Base-by-base conservation (phyloP, 352 stramenopile species). In the Thalassiosira livingstoniorum region DNA sequence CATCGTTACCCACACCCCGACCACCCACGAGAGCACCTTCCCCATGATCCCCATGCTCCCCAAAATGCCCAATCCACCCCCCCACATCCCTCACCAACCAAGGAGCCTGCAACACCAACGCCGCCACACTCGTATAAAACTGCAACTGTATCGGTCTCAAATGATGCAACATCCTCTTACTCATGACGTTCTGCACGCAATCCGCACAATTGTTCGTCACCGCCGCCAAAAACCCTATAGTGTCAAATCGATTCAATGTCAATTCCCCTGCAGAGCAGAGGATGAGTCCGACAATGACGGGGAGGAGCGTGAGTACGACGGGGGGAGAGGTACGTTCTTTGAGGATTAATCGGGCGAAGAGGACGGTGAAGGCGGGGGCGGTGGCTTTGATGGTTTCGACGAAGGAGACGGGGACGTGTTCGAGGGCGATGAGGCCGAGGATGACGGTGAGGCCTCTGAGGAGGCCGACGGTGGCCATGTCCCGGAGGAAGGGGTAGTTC, bases 311-410 rank as follows among this genome's bases (percentile, higher is more conserved):
- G 51, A 92, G 69, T 64, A 96, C 96, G 21, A 97, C 94, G 66
- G 85, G 90, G 89, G 93, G 94, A 37, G 93, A 87, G 0, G 95
- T 97, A 25, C 89, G 89, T 82, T 97, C 92, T 35, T 93, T 88
- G 1, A 98, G 88, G 35, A 98, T 76, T 0, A 97, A 87, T 66
- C 95, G 95, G 34, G 93, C 94, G 67, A 97, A 78, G 32, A 97
- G 65, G 65, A 98, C 95, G 0, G 95, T 97, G 85, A 97, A 98
- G 72, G 96, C 96, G 15, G 95, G 95, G 21, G 95, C 94, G 18
- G 95, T 97, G 27, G 94, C 96, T 81, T 98, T 98, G 89, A 98
- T 97, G 15, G 95, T 98, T 91, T 98, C 95, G 93, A 82, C 65
- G 77, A 98, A 97, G 18, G 95, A 97, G 32, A 97, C 95, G 3